Evolutionary conservation across 2,329 filamentous ascomycete genomes (phyloP), one percentile per base, ranked within the genome.

Genomic region (Alternaria brassicicola): DNA sequence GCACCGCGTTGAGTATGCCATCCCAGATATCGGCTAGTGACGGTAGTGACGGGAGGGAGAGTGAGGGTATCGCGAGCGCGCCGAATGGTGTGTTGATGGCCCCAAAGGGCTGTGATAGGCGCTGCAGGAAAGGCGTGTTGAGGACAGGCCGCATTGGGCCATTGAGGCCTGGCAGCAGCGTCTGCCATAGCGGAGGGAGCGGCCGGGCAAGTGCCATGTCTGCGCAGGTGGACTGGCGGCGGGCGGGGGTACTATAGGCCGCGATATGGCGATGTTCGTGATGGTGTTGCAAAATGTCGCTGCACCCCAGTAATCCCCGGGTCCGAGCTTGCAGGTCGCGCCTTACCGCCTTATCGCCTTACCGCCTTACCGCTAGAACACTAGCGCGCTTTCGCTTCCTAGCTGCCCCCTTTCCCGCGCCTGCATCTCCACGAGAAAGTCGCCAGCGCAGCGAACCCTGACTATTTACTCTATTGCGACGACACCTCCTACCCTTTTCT

Each of bases 11-110:
- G 67, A 99, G 84, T 43, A 99, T 86, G 6, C 91, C 93, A 68
- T 97, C 94, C 94, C 94, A 98, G 71, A 99, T 88, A 63, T 90
- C 88, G 21, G 97, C 80, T n/a, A 93, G 74, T 5, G 85, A 75
- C 1, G 77, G 75, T 23, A 77, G 60, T 9, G 70, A 66, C 4
- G 76, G 71, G 31, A 78, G 60, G 35, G 73, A 73, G 28, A 78
- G 83, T 3, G 90, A 88, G 43, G 93, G 74, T 45, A 76, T 63
- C 15, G 70, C 70, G 57, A 78, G 70, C 4, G 73, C 71, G 52
- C 75, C 70, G 52, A 78, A 85, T 6, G 90, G 88, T 50, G 93
- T 82, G 48, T 90, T 87, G 36, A 89, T 80, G 15, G 85, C 80
- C 30, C 87, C 64, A 82, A 83, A 57, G 83, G 77, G 68, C 84